Percentiles rank a stretch among this genome's conserved stretches.
These are phyloP conservation scores for Globisporangium cederbergense DNA, from an alignment of 352 stramenopile species.

Conservation along the genomic window DNA sequence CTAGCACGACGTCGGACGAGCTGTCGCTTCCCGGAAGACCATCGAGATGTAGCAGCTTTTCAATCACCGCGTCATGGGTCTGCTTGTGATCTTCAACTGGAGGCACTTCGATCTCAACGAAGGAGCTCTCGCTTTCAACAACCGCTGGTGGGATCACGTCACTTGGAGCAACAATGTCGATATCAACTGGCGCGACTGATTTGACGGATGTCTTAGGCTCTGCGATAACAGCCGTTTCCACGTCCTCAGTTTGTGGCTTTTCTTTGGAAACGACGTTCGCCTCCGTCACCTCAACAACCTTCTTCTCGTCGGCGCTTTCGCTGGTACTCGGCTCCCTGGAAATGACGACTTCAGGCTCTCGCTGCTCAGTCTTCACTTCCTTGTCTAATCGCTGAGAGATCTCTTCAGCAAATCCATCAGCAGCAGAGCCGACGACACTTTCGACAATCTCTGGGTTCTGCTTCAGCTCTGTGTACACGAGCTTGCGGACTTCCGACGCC, in stretches of 20 bases:
- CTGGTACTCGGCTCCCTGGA: neutral
- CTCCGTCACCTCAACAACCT: neutral
- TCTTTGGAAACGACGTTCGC: neutral
- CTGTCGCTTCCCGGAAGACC: constrained; percentile 1
- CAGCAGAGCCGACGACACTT: neutral
- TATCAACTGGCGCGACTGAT: neutral
- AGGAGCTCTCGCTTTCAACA: neutral
- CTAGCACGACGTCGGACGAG: neutral
- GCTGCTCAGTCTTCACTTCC: neutral
- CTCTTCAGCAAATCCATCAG: neutral
- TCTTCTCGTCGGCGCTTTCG: neutral
- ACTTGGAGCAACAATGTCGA: neutral
- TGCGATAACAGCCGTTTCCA: neutral
- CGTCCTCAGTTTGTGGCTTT: neutral
- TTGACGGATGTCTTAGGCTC: neutral
- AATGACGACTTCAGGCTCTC: neutral
- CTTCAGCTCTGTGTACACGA: constrained; percentile 20
- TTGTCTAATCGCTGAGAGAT: neutral
- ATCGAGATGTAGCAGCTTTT: constrained; percentile 12
- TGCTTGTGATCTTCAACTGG: constrained; percentile 2
- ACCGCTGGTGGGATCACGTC: neutral
- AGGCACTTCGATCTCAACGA: constrained; percentile 12
- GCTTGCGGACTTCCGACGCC: constrained; percentile 17
- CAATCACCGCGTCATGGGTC: constrained; percentile 7
- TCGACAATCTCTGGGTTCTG: constrained; percentile 14